Evolutionary conservation across 2,329 filamentous ascomycete genomes (phyloP), one percentile per base, ranked within the genome.

Genomic region (Aspergillus pseudonomiae): DNA sequence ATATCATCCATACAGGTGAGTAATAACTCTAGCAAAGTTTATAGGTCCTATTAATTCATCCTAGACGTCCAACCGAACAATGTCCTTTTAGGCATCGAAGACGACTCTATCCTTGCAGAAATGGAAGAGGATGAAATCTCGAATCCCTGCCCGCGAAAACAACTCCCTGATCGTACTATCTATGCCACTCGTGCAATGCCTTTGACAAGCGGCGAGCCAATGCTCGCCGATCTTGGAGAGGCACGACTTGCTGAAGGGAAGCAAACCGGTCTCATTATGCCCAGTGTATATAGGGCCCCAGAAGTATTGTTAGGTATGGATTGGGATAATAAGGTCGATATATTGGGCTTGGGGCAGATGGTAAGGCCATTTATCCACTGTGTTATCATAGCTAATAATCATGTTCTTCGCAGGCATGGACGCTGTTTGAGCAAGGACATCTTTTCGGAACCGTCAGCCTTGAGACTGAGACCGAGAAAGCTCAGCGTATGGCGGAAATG

Each of bases 281-380:
- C 68, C 24, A 52, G 54, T 59, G 54, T 68, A 30, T 72, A 72
- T 30, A 58, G 69, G 11, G 66, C 68, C 4, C 68, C 66, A 24
- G 70, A 85, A 67, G 79, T 84, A 9, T 80, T 83, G 5, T 64
- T 85, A 1, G 67, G 73, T 63, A 72, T 74, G 4, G 69, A 73
- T 0, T 84, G 81, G 82, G 70, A 70, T 2, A 79, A 78, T 56
- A 67, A 74, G 26, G 72, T 83, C 10, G 82, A 84, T 65, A 80
- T 84, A 53, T 85, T 81, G 83, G 81, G 79, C 45, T 68, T 76
- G 1, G 82, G 80, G 0, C 77, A 77, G 60, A 78, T 82, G 80
- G 81, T 82, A 71, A 72, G 75, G 21, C 6, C 21, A 30, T 55
- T 24, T 45, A 58, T 61, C 46, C 59, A 45, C 0, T 14, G 41